Evolutionary conservation across 192 early-diverging fungal species (phyloP).

Genomic region (Thamnidium elegans): DNA sequence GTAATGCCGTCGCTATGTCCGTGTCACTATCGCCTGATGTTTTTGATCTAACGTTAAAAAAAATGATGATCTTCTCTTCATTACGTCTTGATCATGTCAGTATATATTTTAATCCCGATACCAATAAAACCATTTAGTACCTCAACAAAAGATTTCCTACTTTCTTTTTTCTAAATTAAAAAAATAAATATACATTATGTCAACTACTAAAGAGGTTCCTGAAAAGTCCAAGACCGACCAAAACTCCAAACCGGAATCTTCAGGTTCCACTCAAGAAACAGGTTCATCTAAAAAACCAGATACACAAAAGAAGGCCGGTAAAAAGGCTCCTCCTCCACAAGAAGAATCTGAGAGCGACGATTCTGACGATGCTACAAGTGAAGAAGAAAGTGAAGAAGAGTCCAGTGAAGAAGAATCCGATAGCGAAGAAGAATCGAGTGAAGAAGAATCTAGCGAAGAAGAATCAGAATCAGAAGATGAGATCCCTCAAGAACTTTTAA

Average conservation of each 20-base stretch:
- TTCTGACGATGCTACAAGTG: not conserved
- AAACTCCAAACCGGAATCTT: too few species aligned
- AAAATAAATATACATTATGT: not conserved
- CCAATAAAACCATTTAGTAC: not conserved
- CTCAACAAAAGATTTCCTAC: not conserved
- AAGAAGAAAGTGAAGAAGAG: not conserved
- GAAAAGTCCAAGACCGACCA: too few species aligned
- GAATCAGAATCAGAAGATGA: slow-evolving; percentile 9
- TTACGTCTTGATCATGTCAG: slow-evolving; percentile 12
- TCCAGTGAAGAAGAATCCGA: not conserved
- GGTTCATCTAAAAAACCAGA: too few species aligned
- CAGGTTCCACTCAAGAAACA: too few species aligned
- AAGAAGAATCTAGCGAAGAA: not conserved
- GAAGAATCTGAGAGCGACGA: not conserved
- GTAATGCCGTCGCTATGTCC: too few species aligned
- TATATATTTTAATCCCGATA: not conserved
- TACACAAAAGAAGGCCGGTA: not conserved
- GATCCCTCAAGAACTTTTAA: not conserved
- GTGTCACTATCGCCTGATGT: too few species aligned
- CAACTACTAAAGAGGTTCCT: too few species aligned
- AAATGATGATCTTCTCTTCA: not conserved
- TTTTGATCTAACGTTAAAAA: too few species aligned
- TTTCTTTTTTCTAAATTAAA: slow-evolving; percentile 2
- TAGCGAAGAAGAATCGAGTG: not conserved
- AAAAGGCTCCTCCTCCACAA: not conserved